These are phyloP conservation scores for Panaeolus papilionaceus DNA, from an alignment of 768 basidiomycete genomes.

Conservation along the genomic window DNA sequence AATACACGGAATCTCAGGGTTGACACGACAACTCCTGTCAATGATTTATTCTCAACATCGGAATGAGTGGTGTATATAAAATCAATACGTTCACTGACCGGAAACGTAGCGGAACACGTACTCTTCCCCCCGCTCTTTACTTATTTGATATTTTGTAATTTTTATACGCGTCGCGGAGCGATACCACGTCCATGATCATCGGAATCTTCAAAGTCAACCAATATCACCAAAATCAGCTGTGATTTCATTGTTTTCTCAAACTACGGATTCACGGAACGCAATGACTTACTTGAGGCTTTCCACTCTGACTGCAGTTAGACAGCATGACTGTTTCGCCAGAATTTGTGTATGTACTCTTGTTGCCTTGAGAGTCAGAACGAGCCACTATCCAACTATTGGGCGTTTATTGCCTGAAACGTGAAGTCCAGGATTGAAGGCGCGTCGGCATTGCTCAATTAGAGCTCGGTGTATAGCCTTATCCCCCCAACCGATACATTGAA, in stretches of 20 bases:
- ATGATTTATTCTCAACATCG: too few species aligned
- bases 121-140: background rate
- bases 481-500: background rate
- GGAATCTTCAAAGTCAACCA: too few species aligned
- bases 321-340: background rate
- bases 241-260: background rate
- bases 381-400: conserved; percentile 2
- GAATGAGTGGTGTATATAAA: too few species aligned
- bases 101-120: background rate
- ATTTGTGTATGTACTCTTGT: too few species aligned
- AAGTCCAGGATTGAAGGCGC: background rate
- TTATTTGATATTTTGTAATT: too few species aligned
- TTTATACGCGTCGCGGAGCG: too few species aligned
- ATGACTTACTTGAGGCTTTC: background rate
- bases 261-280: background rate
- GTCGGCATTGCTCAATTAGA: background rate
- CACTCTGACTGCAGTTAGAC: background rate
- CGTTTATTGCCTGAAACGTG: background rate
- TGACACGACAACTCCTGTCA: background rate
- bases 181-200: too few species aligned
- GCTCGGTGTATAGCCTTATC: background rate
- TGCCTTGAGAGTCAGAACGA: background rate
- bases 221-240: too few species aligned
- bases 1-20: background rate
- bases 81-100: background rate